A percentile compares a stretch with the other conserved stretches of the same genome.
Conservation (phyloP, 2,329 filamentous ascomycete genomes). For the Colletotrichum coccodes region DNA sequence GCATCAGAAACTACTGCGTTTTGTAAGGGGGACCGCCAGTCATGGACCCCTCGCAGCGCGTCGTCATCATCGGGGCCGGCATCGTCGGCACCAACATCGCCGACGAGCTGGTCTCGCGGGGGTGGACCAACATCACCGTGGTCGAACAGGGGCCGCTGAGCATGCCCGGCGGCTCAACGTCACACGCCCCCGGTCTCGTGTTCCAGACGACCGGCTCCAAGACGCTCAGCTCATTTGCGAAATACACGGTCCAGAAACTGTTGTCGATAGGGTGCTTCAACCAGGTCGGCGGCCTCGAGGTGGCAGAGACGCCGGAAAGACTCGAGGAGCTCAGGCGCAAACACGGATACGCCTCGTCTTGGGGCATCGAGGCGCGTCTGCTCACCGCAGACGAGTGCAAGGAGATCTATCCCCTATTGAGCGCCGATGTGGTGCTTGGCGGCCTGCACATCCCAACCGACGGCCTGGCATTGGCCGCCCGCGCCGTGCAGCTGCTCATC, state of each 20-base stretch:
- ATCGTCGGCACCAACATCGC: constrained; percentile 73
- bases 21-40: not conserved
- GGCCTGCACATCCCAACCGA: constrained; percentile 70
- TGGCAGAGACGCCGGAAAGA: constrained; percentile 68
- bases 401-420: constrained; percentile 63
- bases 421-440: constrained; percentile 63
- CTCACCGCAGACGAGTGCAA: constrained; percentile 63
- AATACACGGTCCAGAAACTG: constrained; percentile 71
- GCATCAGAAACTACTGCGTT: not conserved
- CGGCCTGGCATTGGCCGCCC: constrained; percentile 68
- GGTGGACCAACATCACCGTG: constrained; percentile 72
- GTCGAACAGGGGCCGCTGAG: constrained; percentile 71
- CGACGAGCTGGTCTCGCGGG: constrained; percentile 70
- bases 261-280: constrained; percentile 69
- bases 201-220: constrained; percentile 70
- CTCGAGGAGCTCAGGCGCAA: constrained; percentile 71
- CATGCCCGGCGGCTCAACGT: constrained; percentile 73
- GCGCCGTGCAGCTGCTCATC: constrained; percentile 70
- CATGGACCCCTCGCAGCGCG: constrained; percentile 51
- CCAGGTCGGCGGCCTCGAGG: constrained; percentile 70
- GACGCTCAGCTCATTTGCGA: constrained; percentile 67
- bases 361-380: constrained; percentile 66
- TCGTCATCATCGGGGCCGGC: constrained; percentile 71
- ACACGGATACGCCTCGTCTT: constrained; percentile 68
- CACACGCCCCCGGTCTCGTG: constrained; percentile 71